Evolutionary conservation across 345 rosid species (phyloP).

Genomic region (Rubroshorea leprosula): DNA sequence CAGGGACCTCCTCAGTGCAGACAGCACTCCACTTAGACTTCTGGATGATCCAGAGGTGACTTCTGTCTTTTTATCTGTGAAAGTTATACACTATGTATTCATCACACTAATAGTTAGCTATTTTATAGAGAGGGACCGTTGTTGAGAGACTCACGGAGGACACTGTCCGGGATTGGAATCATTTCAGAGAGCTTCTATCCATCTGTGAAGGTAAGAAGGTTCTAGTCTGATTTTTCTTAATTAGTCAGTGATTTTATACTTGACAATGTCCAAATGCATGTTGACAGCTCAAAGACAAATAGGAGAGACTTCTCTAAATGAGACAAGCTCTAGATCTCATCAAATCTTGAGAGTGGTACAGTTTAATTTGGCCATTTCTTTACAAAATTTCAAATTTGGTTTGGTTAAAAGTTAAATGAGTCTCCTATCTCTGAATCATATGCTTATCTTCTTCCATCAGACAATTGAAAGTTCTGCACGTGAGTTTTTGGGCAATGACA

Average conservation of each 20-base stretch:
- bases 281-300: constrained; percentile 90
- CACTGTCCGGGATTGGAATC: constrained; percentile 62
- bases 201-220: constrained; percentile 68
- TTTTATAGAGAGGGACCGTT: constrained; percentile 72
- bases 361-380: constrained; percentile 13
- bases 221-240: neutral
- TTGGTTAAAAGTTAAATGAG: constrained; percentile 1
- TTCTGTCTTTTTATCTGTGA: constrained; percentile 17
- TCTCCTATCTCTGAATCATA: constrained; percentile 4
- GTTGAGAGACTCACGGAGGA: constrained; percentile 88
- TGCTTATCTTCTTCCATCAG: constrained; percentile 30
- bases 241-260: constrained; percentile 14
- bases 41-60: constrained; percentile 93
- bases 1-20: constrained; percentile 75
- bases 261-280: constrained; percentile 15
- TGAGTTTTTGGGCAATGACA: constrained; percentile 54
- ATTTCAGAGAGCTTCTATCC: constrained; percentile 70
- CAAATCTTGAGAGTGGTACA: constrained; percentile 88
- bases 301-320: constrained; percentile 90
- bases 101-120: constrained; percentile 20
- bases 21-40: constrained; percentile 69
- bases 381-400: constrained; percentile 6
- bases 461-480: constrained; percentile 73
- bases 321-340: constrained; percentile 95
- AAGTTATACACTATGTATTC: constrained; percentile 13